Percentiles rank a stretch among this genome's conserved stretches.
These are phyloP conservation scores for Xylaria polymorpha DNA, from an alignment of 2,329 filamentous ascomycete species.

Conservation along the genomic window DNA sequence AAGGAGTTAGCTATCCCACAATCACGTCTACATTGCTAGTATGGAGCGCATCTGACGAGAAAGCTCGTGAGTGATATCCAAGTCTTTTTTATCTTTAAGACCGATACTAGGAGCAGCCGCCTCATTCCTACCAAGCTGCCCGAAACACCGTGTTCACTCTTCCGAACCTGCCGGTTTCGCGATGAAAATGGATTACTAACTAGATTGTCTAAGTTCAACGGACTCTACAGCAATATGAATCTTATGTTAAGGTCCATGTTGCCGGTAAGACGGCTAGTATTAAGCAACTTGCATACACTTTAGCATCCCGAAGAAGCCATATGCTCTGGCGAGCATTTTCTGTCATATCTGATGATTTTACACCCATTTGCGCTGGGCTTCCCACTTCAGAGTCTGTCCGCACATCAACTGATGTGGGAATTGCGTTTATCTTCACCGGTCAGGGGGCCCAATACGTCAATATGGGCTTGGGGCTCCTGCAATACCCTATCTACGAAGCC, in stretches of 20 bases:
- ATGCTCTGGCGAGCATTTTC: conserved; percentile 42
- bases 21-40: conserved; percentile 41
- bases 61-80: conserved; percentile 34
- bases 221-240: conserved; percentile 42
- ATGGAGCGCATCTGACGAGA: conserved; percentile 49
- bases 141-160: not conserved
- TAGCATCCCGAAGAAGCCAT: conserved; percentile 45
- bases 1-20: not conserved
- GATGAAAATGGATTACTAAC: conserved; percentile 8
- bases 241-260: conserved; percentile 40
- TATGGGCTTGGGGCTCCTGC: not conserved
- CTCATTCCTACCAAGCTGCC: not conserved
- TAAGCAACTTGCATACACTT: conserved; percentile 46
- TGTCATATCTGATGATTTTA: conserved; percentile 17
- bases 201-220: conserved; percentile 33
- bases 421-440: conserved; percentile 5
- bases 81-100: not conserved
- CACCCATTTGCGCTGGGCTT: not conserved
- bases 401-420: not conserved
- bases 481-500: conserved; percentile 1
- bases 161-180: not conserved
- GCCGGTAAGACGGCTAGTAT: conserved; percentile 32
- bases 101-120: not conserved
- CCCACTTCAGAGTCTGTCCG: not conserved
- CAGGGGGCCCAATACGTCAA: conserved; percentile 12